Evolutionary conservation across 2,329 filamentous ascomycete species (phyloP).

Genomic region (Botrytis fragariae): DNA sequence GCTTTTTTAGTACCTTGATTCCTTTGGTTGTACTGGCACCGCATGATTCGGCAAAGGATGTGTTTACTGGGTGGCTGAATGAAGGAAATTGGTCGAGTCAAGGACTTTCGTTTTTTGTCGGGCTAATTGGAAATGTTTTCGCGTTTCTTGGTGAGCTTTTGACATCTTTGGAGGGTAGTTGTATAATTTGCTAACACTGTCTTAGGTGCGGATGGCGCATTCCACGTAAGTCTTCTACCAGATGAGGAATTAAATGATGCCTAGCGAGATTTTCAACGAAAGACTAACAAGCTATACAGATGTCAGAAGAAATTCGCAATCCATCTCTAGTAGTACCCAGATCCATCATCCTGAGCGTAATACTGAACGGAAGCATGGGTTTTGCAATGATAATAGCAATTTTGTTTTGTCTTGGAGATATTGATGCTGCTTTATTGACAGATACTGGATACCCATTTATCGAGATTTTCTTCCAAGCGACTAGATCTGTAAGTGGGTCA

Average conservation of each 20-base stretch:
- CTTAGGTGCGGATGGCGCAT: constrained; percentile 19
- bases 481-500: constrained; percentile 45
- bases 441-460: constrained; percentile 47
- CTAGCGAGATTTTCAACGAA: not conserved
- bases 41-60: constrained; percentile 24
- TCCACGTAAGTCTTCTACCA: constrained; percentile 1
- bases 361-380: constrained; percentile 48
- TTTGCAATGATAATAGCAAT: constrained; percentile 42
- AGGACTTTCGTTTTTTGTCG: constrained; percentile 40
- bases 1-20: constrained; percentile 45
- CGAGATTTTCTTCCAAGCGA: constrained; percentile 51
- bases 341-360: constrained; percentile 45
- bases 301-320: constrained; percentile 23
- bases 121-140: constrained; percentile 38
- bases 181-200: not conserved
- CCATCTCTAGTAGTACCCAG: constrained; percentile 16
- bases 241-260: not conserved
- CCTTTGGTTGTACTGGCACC: constrained; percentile 38
- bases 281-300: not conserved
- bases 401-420: constrained; percentile 39
- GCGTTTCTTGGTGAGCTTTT: constrained; percentile 15
- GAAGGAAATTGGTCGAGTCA: constrained; percentile 34
- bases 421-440: constrained; percentile 39
- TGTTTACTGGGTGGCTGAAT: constrained; percentile 38
- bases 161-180: not conserved